Conservation (phyloP, 2,329 filamentous ascomycete species). For the Colletotrichum acutatum region DNA sequence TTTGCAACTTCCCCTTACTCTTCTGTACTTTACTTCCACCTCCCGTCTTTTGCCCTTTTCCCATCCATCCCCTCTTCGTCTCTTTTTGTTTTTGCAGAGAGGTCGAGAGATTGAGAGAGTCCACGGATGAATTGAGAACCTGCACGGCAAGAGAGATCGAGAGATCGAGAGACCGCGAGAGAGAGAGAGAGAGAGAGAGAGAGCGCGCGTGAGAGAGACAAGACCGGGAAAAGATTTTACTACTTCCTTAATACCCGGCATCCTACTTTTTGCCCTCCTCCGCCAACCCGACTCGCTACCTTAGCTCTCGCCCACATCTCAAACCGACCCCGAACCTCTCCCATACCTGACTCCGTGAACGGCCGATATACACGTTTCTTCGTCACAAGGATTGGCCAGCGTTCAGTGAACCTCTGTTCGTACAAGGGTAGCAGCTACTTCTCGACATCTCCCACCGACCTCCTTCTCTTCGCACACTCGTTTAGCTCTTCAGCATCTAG, state of each 20-base stretch:
- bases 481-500: conserved; percentile 32
- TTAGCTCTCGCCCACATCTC: conserved; percentile 10
- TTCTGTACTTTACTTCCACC: conserved; percentile 27
- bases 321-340: conserved; percentile 15
- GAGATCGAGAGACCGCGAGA: neutral
- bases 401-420: conserved; percentile 16
- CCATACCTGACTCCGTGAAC: neutral
- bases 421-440: conserved; percentile 25
- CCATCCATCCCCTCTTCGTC: conserved; percentile 11
- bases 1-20: conserved; percentile 36
- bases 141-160: conserved; percentile 1
- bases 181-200: neutral
- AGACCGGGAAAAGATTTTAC: neutral
- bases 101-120: conserved; percentile 13
- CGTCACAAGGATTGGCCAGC: conserved; percentile 19
- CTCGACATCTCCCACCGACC: conserved; percentile 29
- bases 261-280: neutral
- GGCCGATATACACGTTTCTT: neutral
- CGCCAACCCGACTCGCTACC: conserved; percentile 15
- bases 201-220: neutral
- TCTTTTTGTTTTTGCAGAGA: conserved; percentile 20
- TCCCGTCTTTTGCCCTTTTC: conserved; percentile 13
- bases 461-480: conserved; percentile 36
- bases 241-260: conserved; percentile 14
- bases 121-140: neutral